Evolutionary conservation across 768 basidiomycete species (phyloP).

Genomic region (Podaxis sp.): DNA sequence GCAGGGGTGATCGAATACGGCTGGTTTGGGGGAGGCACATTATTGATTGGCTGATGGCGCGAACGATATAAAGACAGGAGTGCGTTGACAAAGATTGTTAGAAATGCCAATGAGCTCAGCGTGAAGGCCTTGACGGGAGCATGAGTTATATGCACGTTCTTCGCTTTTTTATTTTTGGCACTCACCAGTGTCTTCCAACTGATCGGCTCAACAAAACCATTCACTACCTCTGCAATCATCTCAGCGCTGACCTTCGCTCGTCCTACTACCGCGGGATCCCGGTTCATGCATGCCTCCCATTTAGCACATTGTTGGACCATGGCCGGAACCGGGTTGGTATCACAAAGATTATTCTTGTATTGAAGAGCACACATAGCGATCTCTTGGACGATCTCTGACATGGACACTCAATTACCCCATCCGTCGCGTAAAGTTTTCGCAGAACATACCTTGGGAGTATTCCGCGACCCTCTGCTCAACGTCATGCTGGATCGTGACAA

Average conservation of each 20-base stretch:
- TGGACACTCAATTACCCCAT: not conserved
- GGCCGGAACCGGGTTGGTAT: constrained; percentile 71
- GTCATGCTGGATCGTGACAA: constrained; percentile 86
- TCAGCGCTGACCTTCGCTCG: constrained; percentile 90
- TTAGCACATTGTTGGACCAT: constrained; percentile 82
- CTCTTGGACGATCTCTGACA: constrained; percentile 83
- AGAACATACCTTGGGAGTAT: constrained; percentile 75
- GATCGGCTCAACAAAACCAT: constrained; percentile 95
- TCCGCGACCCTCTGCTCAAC: constrained; percentile 84
- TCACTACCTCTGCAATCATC: constrained; percentile 93
- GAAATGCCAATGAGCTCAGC: constrained; percentile 68
- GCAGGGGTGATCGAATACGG: constrained; percentile 36
- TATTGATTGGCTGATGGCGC: constrained; percentile 43
- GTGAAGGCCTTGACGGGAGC: constrained; percentile 54
- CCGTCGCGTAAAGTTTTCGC: not conserved
- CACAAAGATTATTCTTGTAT: constrained; percentile 82
- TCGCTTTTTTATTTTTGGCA: constrained; percentile 10
- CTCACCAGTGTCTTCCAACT: constrained; percentile 95
- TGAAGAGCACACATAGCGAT: constrained; percentile 81
- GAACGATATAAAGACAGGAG: constrained; percentile 74
- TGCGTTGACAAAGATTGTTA: constrained; percentile 80
- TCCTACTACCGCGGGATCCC: constrained; percentile 85
- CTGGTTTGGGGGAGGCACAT: constrained; percentile 26
- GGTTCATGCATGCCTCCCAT: constrained; percentile 95
- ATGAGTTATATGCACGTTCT: constrained; percentile 3